These are phyloP conservation scores for California macrophylla DNA, from an alignment of 441 rosid species.

Conservation along the genomic window DNA sequence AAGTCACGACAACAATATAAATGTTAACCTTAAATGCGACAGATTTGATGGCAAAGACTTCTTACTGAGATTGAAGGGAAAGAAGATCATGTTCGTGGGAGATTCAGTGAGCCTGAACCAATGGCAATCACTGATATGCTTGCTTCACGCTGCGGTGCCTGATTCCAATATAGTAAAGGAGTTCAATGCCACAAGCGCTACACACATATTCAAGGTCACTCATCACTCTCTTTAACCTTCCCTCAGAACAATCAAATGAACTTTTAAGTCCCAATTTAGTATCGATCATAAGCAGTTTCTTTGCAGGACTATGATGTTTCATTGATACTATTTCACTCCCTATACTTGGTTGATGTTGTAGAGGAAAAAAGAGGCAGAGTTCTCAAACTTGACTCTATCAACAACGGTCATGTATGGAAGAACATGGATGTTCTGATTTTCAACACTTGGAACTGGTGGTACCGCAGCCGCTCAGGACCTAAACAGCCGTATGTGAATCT, in stretches of 20 bases:
- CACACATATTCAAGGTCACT: slow-evolving; percentile 33
- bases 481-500: slow-evolving; percentile 33
- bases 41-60: slow-evolving; percentile 34
- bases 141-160: slow-evolving; percentile 31
- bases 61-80: slow-evolving; percentile 23
- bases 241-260: too few species aligned
- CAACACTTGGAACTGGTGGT: slow-evolving; percentile 48
- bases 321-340: slow-evolving; percentile 26
- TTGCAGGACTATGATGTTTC: slow-evolving; percentile 33
- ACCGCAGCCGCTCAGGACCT: slow-evolving; percentile 23
- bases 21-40: neutral
- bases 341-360: slow-evolving; percentile 28
- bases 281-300: neutral
- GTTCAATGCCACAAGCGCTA: slow-evolving; percentile 9
- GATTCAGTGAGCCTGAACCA: slow-evolving; percentile 40
- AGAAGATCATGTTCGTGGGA: slow-evolving; percentile 36
- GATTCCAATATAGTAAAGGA: slow-evolving; percentile 20
- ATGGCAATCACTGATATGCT: slow-evolving; percentile 37
- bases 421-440: slow-evolving; percentile 31
- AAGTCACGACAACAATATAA: too few species aligned
- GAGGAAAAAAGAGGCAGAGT: slow-evolving; percentile 27
- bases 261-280: too few species aligned
- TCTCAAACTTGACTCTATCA: slow-evolving; percentile 31
- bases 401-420: slow-evolving; percentile 29
- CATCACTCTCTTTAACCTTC: neutral